A percentile compares a stretch with the other conserved stretches of the same genome.
Evolutionary conservation across 345 rosid genomes (phyloP).

Genomic region (Jatropha curcas): DNA sequence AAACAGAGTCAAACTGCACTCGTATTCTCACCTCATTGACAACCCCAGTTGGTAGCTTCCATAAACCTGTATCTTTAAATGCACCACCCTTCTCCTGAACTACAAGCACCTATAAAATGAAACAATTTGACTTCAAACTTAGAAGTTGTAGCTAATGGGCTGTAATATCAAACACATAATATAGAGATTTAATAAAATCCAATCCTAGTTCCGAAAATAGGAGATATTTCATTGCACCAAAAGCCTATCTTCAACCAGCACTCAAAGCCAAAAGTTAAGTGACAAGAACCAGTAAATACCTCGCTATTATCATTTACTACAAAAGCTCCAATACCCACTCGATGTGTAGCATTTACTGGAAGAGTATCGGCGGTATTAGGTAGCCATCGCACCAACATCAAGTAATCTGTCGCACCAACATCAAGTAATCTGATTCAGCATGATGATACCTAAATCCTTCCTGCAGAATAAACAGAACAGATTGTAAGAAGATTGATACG

Average conservation of each 20-base stretch:
- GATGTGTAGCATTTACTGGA: slow-evolving; percentile 74
- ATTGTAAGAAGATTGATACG: neutral
- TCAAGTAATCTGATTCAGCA: slow-evolving; percentile 67
- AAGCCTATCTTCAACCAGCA: too few species aligned
- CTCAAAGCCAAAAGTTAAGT: neutral
- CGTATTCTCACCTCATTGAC: slow-evolving; percentile 53
- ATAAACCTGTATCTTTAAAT: slow-evolving; percentile 54
- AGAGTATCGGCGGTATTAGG: slow-evolving; percentile 39
- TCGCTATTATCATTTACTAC: slow-evolving; percentile 50
- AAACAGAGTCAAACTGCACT: neutral
- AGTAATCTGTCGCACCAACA: too few species aligned
- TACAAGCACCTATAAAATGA: slow-evolving; percentile 59
- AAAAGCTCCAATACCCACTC: slow-evolving; percentile 71
- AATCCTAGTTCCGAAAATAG: too few species aligned
- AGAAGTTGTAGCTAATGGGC: neutral
- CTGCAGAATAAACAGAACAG: slow-evolving; percentile 30
- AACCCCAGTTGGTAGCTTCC: slow-evolving; percentile 86
- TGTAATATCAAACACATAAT: neutral
- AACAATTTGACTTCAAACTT: neutral
- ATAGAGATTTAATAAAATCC: neutral
- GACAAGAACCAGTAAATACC: slow-evolving; percentile 42
- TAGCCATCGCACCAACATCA: slow-evolving; percentile 83
- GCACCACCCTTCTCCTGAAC: slow-evolving; percentile 68
- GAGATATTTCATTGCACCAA: neutral
- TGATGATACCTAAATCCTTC: slow-evolving; percentile 72